phyloP scores from a whole-genome alignment of 139 green algal species.

The Micromonas commoda region DNA sequence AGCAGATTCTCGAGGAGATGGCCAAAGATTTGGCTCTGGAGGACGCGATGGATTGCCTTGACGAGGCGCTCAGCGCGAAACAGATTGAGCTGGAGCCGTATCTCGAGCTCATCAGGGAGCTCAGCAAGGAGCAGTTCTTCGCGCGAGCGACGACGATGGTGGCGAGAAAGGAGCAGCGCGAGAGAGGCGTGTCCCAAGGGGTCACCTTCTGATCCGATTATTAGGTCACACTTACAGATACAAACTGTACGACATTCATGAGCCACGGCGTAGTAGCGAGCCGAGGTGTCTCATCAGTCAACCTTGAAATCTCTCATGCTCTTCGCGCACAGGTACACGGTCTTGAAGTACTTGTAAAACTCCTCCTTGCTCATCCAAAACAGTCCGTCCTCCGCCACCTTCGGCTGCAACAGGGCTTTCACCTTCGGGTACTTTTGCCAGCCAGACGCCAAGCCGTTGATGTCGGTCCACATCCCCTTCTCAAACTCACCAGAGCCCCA shows the following conservation, averaged over 20 bases:
- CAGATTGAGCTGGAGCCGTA: neutral
- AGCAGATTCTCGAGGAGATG: neutral
- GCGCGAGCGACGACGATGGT: neutral
- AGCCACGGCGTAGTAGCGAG: too few relatives aligned
- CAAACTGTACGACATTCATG: neutral
- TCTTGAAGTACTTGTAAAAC: neutral
- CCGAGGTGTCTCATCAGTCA: too few relatives aligned
- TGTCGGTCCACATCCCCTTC: neutral
- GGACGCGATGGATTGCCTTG: conserved; percentile 10
- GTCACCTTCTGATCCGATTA: neutral
- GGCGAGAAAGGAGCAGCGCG: neutral
- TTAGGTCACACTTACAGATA: neutral
- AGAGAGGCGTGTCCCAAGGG: neutral
- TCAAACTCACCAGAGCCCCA: neutral
- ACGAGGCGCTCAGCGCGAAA: neutral
- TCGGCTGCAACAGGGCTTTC: neutral
- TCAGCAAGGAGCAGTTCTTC: conserved; percentile 21
- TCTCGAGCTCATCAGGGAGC: neutral
- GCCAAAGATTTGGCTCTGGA: conserved; percentile 13
- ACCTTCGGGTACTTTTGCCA: neutral
- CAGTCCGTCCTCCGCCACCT: neutral
- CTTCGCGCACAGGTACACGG: neutral
- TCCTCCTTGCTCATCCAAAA: neutral
- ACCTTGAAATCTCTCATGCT: neutral
- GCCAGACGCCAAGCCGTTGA: too few relatives aligned